phyloP scores from a whole-genome alignment of 192 early-diverging fungal genomes.

The Backusella circina region DNA sequence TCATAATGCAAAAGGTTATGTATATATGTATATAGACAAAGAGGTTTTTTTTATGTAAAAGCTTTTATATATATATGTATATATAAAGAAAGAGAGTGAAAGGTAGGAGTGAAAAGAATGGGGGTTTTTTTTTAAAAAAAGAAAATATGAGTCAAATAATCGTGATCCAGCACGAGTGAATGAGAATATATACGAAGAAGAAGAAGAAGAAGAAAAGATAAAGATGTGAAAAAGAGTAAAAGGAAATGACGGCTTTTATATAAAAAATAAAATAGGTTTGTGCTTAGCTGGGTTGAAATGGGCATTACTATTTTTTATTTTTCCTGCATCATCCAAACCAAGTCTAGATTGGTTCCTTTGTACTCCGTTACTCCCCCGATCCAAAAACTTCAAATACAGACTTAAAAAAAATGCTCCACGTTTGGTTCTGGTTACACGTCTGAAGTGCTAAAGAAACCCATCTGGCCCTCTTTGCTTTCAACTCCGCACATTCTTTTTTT shows the following conservation, averaged over 20 bases:
- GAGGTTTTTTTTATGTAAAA: background rate
- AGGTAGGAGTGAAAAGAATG: background rate
- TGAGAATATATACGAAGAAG: background rate
- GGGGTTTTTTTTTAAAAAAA: background rate
- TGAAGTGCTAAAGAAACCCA: background rate
- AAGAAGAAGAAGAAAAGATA: background rate
- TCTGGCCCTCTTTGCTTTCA: background rate
- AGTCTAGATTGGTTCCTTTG: conserved; percentile 1
- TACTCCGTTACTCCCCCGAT: background rate
- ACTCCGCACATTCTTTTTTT: background rate
- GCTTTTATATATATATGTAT: background rate
- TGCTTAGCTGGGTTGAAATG: background rate
- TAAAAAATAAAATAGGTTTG: background rate
- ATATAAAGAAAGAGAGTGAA: background rate
- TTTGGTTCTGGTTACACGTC: background rate
- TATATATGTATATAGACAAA: background rate
- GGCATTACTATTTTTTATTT: background rate
- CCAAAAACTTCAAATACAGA: background rate
- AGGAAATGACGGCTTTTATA: background rate
- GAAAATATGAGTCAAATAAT: background rate
- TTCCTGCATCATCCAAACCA: background rate
- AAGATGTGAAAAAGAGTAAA: background rate
- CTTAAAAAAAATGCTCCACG: background rate
- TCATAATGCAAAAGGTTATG: background rate
- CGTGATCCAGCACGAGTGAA: background rate